Conservation (phyloP, 768 basidiomycete genomes). For the Sutorius australiensis region DNA sequence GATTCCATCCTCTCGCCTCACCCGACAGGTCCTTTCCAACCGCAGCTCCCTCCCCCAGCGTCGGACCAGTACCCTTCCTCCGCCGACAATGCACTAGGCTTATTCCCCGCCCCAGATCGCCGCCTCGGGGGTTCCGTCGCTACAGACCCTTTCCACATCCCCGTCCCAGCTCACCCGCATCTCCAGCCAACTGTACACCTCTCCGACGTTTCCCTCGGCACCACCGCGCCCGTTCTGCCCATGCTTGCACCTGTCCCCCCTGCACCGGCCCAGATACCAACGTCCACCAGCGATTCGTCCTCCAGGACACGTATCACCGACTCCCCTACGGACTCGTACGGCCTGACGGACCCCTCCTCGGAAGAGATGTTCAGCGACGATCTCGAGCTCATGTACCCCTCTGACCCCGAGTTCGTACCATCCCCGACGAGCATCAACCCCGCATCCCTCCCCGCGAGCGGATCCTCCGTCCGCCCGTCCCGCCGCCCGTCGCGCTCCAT, state of each 20-base stretch:
- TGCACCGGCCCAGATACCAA: conserved; percentile 3
- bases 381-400: conserved; percentile 13
- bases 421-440: conserved; percentile 14
- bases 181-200: conserved; percentile 22
- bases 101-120: conserved; percentile 10
- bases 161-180: neutral
- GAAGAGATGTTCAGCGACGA: conserved; percentile 22
- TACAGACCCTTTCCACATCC: neutral
- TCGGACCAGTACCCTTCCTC: neutral
- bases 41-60: neutral
- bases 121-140: conserved; percentile 2
- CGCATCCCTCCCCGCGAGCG: neutral
- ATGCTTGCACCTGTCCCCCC: neutral
- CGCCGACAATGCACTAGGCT: neutral
- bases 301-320: neutral
- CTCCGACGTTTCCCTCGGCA: conserved; percentile 18
- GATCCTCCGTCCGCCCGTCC: conserved; percentile 11
- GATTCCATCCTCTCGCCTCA: neutral
- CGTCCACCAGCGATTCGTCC: neutral
- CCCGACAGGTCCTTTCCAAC: neutral
- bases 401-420: conserved; percentile 24
- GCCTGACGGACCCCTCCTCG: conserved; percentile 2
- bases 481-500: conserved; percentile 23
- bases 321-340: conserved; percentile 1
- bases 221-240: neutral